Conservation (phyloP, 2,329 filamentous ascomycete species). For the Epichloe brachyelytri region DNA sequence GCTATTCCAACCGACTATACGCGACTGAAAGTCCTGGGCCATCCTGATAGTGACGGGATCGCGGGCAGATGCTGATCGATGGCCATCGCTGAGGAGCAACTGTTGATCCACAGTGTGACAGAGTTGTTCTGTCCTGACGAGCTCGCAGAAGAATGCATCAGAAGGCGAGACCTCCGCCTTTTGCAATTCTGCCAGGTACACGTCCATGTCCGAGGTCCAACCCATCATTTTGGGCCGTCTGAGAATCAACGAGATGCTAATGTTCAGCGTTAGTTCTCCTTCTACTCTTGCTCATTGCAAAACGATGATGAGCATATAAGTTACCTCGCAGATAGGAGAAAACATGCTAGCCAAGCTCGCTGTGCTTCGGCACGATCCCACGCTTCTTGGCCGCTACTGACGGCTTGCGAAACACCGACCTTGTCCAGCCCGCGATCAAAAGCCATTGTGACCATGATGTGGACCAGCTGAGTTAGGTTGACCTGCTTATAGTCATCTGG, state of each 20-base stretch:
- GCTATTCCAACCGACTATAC: background rate
- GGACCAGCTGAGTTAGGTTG: background rate
- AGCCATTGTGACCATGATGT: conserved; percentile 2
- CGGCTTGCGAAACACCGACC: background rate
- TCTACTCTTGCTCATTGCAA: background rate
- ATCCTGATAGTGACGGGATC: background rate
- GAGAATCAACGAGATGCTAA: conserved; percentile 2
- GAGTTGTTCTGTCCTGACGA: conserved; percentile 1
- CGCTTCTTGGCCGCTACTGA: background rate
- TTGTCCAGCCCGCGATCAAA: background rate
- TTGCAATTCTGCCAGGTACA: background rate
- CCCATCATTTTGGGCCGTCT: background rate
- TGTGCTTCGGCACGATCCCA: conserved; percentile 3
- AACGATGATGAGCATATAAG: background rate
- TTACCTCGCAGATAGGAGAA: conserved; percentile 2
- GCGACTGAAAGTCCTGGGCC: background rate
- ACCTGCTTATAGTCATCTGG: background rate
- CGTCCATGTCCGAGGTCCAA: conserved; percentile 1
- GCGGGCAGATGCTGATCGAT: background rate
- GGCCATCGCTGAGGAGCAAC: background rate
- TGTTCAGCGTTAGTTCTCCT: background rate
- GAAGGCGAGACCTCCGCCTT: background rate
- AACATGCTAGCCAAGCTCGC: conserved; percentile 3
- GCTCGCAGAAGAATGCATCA: conserved; percentile 3
- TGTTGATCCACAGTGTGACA: background rate